A percentile compares a stretch with the other conserved stretches of the same genome.
phyloP scores from a whole-genome alignment of 2,329 filamentous ascomycete species.

The Canariomyces notabilis region DNA sequence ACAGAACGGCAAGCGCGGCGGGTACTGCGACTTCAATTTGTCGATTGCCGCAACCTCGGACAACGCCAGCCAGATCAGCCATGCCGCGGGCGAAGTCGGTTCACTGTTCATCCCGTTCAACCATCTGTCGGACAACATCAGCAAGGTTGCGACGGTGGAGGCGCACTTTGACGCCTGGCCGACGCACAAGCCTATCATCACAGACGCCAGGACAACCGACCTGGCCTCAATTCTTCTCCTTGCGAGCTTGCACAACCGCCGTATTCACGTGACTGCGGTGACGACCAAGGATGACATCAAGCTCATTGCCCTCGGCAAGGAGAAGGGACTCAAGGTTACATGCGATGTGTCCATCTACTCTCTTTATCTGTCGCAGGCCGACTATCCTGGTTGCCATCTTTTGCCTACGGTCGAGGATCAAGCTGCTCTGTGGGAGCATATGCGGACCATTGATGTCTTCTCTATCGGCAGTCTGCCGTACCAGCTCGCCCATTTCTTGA shows the following conservation, averaged over 20 bases:
- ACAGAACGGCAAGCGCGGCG: conserved; percentile 61
- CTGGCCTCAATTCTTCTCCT: conserved; percentile 74
- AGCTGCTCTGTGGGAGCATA: conserved; percentile 66
- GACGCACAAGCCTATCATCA: conserved; percentile 71
- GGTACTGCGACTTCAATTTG: conserved; percentile 75
- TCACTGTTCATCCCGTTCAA: conserved; percentile 82
- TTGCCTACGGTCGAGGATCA: conserved; percentile 66
- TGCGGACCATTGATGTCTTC: conserved; percentile 71
- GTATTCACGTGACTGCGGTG: conserved; percentile 74
- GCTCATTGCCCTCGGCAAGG: conserved; percentile 71
- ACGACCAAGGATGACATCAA: conserved; percentile 77
- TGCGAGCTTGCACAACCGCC: conserved; percentile 71
- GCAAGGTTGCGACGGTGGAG: conserved; percentile 74
- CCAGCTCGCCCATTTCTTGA: conserved; percentile 58
- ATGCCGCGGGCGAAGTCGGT: conserved; percentile 67
- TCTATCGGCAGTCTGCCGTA: conserved; percentile 74
- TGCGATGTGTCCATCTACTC: conserved; percentile 80
- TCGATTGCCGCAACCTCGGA: conserved; percentile 68
- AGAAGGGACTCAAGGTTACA: conserved; percentile 75
- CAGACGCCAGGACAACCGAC: conserved; percentile 74
- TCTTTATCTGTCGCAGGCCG: conserved; percentile 66
- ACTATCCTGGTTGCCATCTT: conserved; percentile 62
- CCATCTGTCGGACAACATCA: conserved; percentile 75
- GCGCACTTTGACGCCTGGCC: conserved; percentile 77
- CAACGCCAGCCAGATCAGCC: conserved; percentile 70